A percentile compares a stretch with the other conserved stretches of the same genome.
Evolutionary conservation across 805 yeast species (phyloP).

Genomic region (Wickerhamiella musiphila): DNA sequence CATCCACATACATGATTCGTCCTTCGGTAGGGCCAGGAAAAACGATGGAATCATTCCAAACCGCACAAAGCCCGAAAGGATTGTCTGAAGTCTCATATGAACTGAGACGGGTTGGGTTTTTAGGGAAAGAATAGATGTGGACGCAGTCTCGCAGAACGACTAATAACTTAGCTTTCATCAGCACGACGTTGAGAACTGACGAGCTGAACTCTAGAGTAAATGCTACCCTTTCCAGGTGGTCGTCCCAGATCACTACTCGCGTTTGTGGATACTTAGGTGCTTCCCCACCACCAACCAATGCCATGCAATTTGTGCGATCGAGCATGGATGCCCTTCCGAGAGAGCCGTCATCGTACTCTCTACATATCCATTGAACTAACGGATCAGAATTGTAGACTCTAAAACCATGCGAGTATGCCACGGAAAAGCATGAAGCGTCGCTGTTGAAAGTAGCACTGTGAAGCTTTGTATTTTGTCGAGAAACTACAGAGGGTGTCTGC

Average conservation of each 20-base stretch:
- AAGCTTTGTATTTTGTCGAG: slow-evolving; percentile 16
- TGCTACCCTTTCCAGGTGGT: slow-evolving; percentile 57
- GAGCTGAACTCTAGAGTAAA: slow-evolving; percentile 58
- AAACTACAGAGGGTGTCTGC: background rate
- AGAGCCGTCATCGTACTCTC: slow-evolving; percentile 37
- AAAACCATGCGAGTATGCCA: slow-evolving; percentile 68
- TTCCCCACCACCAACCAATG: slow-evolving; percentile 78
- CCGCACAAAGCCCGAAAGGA: slow-evolving; percentile 44
- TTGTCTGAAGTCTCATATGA: slow-evolving; percentile 50
- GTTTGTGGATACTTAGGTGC: slow-evolving; percentile 63
- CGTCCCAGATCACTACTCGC: slow-evolving; percentile 84
- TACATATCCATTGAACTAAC: slow-evolving; percentile 51
- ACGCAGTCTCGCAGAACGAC: slow-evolving; percentile 54
- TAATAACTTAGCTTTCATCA: slow-evolving; percentile 60
- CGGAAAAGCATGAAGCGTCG: slow-evolving; percentile 78
- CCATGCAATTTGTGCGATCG: slow-evolving; percentile 78
- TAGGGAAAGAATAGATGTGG: slow-evolving; percentile 59
- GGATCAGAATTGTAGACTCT: slow-evolving; percentile 79
- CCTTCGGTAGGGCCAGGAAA: slow-evolving; percentile 66
- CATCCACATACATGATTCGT: slow-evolving; percentile 63
- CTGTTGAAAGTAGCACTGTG: slow-evolving; percentile 64
- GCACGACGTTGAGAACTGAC: slow-evolving; percentile 53
- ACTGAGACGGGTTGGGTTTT: slow-evolving; percentile 55
- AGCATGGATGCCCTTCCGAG: slow-evolving; percentile 69
- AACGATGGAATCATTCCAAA: slow-evolving; percentile 38